A percentile compares a stretch with the other conserved stretches of the same genome.
phyloP scores from a whole-genome alignment of 495 filamentous ascomycete species.

The Staphylotrichum longicolle region DNA sequence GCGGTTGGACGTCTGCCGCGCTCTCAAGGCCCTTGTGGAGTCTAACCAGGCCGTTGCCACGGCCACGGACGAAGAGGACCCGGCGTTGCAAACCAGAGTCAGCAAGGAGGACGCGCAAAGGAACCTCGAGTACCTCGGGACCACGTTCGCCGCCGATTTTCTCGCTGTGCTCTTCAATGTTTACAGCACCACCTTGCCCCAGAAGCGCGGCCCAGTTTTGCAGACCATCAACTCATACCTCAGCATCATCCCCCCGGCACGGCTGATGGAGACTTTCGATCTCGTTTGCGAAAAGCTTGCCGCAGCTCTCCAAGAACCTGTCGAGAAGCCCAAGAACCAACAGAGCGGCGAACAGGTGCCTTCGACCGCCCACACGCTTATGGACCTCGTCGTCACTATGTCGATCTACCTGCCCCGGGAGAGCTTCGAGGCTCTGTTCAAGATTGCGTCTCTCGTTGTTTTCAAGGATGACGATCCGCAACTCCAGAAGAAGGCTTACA shows the following conservation, averaged over 20 bases:
- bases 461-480: conserved; percentile 78
- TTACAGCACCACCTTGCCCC: conserved; percentile 90
- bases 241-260: conserved; percentile 72
- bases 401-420: conserved; percentile 85
- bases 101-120: conserved; percentile 69
- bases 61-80: conserved; percentile 57
- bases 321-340: conserved; percentile 56
- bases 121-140: conserved; percentile 74
- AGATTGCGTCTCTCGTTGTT: conserved; percentile 75
- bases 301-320: conserved; percentile 62
- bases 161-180: conserved; percentile 97
- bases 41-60: conserved; percentile 79
- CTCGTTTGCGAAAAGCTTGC: conserved; percentile 83
- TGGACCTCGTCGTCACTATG: conserved; percentile 94
- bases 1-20: conserved; percentile 79
- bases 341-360: conserved; percentile 69
- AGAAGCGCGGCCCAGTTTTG: conserved; percentile 83
- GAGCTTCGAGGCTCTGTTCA: conserved; percentile 77
- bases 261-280: conserved; percentile 81
- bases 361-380: conserved; percentile 89
- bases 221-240: conserved; percentile 92
- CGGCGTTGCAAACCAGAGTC: conserved; percentile 68
- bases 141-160: conserved; percentile 73
- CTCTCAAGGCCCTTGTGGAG: conserved; percentile 80
- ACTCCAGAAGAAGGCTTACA: conserved; percentile 99